A percentile compares a stretch with the other conserved stretches of the same genome.
Evolutionary conservation across 352 stramenopile species (phyloP).

Genomic region (Globisporangium takayamanum): DNA sequence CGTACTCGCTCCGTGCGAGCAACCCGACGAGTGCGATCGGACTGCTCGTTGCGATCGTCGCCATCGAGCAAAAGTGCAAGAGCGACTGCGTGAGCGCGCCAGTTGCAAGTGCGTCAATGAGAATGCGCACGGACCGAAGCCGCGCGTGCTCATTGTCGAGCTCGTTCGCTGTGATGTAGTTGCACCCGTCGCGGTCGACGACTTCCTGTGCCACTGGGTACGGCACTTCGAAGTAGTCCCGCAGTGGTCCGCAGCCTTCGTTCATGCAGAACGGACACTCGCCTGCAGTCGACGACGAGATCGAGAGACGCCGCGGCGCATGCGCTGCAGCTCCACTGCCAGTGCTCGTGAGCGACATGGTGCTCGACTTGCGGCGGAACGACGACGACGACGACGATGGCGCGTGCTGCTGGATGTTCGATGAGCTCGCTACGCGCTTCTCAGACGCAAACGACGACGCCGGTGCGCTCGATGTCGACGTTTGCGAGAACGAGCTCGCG

Average conservation of each 20-base stretch:
- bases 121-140: slow-evolving; percentile 45
- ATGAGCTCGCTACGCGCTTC: slow-evolving; percentile 29
- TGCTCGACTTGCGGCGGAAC: slow-evolving; percentile 54
- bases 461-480: slow-evolving; percentile 26
- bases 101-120: slow-evolving; percentile 39
- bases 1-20: slow-evolving; percentile 66
- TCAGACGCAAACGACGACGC: slow-evolving; percentile 15
- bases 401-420: slow-evolving; percentile 18
- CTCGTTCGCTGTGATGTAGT: slow-evolving; percentile 59
- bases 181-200: slow-evolving; percentile 22
- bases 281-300: slow-evolving; percentile 9
- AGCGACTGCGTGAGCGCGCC: slow-evolving; percentile 42
- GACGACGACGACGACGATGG: not conserved
- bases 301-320: slow-evolving; percentile 16
- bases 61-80: slow-evolving; percentile 72
- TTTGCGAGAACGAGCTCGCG: slow-evolving; percentile 43
- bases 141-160: slow-evolving; percentile 69
- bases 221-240: slow-evolving; percentile 61
- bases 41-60: slow-evolving; percentile 68
- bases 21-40: slow-evolving; percentile 60
- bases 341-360: slow-evolving; percentile 25
- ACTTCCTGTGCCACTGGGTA: slow-evolving; percentile 67
- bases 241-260: slow-evolving; percentile 53
- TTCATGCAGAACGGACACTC: slow-evolving; percentile 65
- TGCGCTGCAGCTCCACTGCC: not conserved